These are phyloP conservation scores for Piloderma croceum DNA, from an alignment of 768 basidiomycete genomes.

Conservation along the genomic window DNA sequence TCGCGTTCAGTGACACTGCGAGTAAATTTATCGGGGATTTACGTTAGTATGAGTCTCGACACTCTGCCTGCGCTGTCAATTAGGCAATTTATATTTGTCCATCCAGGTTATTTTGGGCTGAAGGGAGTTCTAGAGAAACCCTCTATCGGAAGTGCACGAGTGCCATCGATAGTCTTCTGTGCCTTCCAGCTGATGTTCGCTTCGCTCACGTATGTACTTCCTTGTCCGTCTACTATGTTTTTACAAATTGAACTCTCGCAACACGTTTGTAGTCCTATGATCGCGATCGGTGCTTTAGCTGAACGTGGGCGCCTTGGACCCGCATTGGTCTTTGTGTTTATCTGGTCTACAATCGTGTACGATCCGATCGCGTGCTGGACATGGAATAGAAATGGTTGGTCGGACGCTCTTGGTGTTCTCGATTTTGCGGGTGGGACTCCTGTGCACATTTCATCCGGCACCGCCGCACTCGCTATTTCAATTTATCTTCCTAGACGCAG, in stretches of 20 bases:
- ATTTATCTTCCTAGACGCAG: conserved; percentile 86
- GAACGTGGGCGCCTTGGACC: conserved; percentile 87
- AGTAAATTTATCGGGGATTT: conserved; percentile 78
- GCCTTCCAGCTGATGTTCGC: conserved; percentile 92
- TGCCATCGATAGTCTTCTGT: conserved; percentile 74
- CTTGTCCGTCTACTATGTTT: background rate
- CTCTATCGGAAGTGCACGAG: conserved; percentile 62
- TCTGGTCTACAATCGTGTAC: conserved; percentile 87
- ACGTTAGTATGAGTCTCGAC: conserved; percentile 50
- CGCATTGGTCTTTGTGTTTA: conserved; percentile 81
- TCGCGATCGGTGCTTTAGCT: conserved; percentile 89
- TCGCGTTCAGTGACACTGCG: conserved; percentile 80
- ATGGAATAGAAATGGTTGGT: conserved; percentile 80
- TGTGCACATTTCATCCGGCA: conserved; percentile 92
- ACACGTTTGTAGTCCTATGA: conserved; percentile 54
- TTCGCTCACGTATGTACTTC: conserved; percentile 61
- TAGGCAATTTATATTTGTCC: conserved; percentile 1
- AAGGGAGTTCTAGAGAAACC: conserved; percentile 71
- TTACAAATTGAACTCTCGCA: too few relatives aligned
- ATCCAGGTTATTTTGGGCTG: conserved; percentile 74
- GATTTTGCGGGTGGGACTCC: conserved; percentile 96
- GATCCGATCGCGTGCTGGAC: conserved; percentile 96
- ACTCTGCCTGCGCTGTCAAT: background rate
- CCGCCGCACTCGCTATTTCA: conserved; percentile 86
- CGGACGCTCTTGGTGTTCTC: conserved; percentile 71